phyloP scores from a whole-genome alignment of 176 grass and related monocot species.

The Tuctoria greenei region DNA sequence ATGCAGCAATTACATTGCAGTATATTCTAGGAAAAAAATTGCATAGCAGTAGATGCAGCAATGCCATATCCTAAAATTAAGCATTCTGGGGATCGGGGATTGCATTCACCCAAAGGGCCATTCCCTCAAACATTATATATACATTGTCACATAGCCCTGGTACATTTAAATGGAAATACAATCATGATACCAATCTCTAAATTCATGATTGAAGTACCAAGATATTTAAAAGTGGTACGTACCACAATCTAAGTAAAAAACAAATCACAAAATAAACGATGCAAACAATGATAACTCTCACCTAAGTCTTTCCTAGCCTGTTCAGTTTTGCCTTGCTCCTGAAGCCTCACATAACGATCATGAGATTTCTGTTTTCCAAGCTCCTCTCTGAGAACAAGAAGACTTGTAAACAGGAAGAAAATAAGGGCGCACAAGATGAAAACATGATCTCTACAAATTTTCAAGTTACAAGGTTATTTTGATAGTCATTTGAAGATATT shows the following conservation, averaged over 20 bases:
- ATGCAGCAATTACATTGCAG: neutral
- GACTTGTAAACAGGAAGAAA: neutral
- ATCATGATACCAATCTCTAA: no score
- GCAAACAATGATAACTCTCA: slow-evolving; percentile 18
- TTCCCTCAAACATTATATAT: neutral
- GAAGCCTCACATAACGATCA: slow-evolving; percentile 75
- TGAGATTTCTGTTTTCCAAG: slow-evolving; percentile 74
- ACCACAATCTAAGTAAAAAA: neutral
- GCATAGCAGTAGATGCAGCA: no score
- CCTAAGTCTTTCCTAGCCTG: slow-evolving; percentile 92
- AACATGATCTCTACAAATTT: neutral
- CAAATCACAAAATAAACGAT: neutral
- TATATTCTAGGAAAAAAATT: no score
- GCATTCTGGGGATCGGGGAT: neutral
- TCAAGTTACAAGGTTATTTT: neutral
- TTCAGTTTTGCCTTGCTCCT: slow-evolving; percentile 93
- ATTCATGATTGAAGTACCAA: no score
- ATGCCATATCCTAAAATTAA: neutral
- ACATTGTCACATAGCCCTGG: neutral
- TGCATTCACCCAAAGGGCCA: neutral
- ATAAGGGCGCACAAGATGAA: neutral
- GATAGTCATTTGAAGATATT: neutral
- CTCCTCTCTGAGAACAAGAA: slow-evolving; percentile 61
- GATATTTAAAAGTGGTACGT: neutral
- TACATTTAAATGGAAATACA: neutral